Conservation (phyloP, 352 stramenopile genomes). For the Pythium insidiosum region DNA sequence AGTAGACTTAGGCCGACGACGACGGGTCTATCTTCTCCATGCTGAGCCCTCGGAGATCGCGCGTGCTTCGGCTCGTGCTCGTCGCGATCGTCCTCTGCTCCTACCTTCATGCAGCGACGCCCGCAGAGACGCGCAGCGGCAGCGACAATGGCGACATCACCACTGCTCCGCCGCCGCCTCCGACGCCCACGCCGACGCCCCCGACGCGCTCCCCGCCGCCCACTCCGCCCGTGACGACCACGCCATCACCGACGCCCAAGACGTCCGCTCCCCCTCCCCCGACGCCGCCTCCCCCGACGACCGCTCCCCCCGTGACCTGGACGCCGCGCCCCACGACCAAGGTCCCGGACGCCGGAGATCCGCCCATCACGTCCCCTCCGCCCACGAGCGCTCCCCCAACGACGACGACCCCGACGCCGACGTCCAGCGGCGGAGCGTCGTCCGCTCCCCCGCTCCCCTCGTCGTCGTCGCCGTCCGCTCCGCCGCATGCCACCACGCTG, state of each 20-base stretch:
- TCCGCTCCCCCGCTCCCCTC: too few relatives aligned
- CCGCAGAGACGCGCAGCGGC: not conserved
- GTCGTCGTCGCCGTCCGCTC: too few relatives aligned
- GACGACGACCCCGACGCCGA: not conserved
- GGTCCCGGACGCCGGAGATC: not conserved
- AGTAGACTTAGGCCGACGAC: too few relatives aligned
- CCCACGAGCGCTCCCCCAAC: not conserved
- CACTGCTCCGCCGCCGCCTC: not conserved
- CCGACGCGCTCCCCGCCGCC: not conserved
- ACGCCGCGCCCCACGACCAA: not conserved
- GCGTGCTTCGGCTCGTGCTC: not conserved
- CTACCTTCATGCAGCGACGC: not conserved
- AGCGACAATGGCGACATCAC: not conserved
- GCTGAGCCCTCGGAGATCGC: too few relatives aligned
- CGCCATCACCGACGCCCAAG: not conserved
- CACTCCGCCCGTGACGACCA: constrained; percentile 1
- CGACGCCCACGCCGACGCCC: not conserved
- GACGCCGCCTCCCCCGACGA: not conserved
- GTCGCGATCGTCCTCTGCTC: not conserved
- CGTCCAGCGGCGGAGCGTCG: not conserved
- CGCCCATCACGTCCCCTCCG: not conserved
- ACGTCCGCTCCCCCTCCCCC: not conserved
- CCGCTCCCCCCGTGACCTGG: not conserved
- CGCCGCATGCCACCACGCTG: too few relatives aligned
- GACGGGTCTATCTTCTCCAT: too few relatives aligned